These are phyloP conservation scores for Logfia minima DNA, from an alignment of 129 eudicot genomes.

Conservation along the genomic window DNA sequence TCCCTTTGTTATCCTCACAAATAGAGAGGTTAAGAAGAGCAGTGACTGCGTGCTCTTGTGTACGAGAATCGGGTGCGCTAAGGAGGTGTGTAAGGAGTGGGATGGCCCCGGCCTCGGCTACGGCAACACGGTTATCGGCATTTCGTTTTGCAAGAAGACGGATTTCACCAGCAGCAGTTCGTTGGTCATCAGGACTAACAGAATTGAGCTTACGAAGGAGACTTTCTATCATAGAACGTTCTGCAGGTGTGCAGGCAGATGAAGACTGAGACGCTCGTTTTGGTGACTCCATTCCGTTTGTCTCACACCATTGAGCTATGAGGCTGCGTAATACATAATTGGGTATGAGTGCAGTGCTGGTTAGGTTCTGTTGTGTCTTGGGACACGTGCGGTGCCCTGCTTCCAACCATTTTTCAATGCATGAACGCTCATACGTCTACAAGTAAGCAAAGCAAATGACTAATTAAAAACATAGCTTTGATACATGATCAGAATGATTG, in stretches of 20 bases:
- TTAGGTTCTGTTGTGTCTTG: constrained; percentile 80
- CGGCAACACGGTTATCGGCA: constrained; percentile 87
- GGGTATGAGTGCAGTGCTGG: constrained; percentile 67
- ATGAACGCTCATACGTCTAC: constrained; percentile 87
- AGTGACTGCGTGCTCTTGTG: constrained; percentile 94
- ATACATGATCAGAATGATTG: background rate
- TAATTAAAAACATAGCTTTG: background rate
- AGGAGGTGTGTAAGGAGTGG: constrained; percentile 74
- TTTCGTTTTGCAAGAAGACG: constrained; percentile 96
- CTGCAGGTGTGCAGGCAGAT: constrained; percentile 82
- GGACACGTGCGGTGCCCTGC: constrained; percentile 92
- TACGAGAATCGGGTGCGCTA: constrained; percentile 76
- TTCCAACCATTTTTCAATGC: constrained; percentile 93
- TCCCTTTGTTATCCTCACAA: constrained; percentile 84
- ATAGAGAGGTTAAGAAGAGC: constrained; percentile 95
- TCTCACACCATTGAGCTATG: constrained; percentile 93
- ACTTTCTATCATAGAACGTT: constrained; percentile 63
- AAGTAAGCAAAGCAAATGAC: background rate
- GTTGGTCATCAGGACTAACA: constrained; percentile 67
- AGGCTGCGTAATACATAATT: constrained; percentile 92
- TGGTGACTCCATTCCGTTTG: constrained; percentile 80
- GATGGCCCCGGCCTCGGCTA: constrained; percentile 96
- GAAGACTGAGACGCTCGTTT: constrained; percentile 58
- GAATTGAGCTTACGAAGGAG: constrained; percentile 71
- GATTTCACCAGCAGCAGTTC: constrained; percentile 85